Percentiles rank a stretch among this genome's conserved stretches.
These are phyloP conservation scores for Tylopilus sp. DNA, from an alignment of 1,284 basidiomycete genomes.

Conservation along the genomic window DNA sequence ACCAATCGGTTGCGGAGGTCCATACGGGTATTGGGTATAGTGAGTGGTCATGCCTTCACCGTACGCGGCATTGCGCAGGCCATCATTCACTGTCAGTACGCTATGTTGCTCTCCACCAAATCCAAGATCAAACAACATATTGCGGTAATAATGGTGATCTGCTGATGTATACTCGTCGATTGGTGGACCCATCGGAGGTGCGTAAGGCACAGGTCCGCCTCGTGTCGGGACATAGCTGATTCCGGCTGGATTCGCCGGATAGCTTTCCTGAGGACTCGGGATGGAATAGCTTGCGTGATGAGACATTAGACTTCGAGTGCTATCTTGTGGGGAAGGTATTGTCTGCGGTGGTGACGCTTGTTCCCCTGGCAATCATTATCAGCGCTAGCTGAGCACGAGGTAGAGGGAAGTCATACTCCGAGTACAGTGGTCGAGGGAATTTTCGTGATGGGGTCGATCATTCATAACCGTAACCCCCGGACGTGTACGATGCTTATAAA, in stretches of 20 bases:
- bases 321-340: slow-evolving; percentile 25
- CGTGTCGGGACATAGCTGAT: slow-evolving; percentile 18
- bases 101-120: slow-evolving; percentile 44
- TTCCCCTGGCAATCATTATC: slow-evolving; percentile 19
- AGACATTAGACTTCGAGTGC: slow-evolving; percentile 10
- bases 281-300: slow-evolving; percentile 21
- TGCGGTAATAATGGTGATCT: slow-evolving; percentile 62
- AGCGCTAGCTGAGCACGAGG: neutral
- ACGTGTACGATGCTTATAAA: slow-evolving; percentile 54
- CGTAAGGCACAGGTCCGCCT: slow-evolving; percentile 16
- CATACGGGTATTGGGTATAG: slow-evolving; percentile 33
- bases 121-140: slow-evolving; percentile 66
- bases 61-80: slow-evolving; percentile 26
- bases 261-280: slow-evolving; percentile 20
- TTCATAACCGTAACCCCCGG: slow-evolving; percentile 34
- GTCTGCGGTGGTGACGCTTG: slow-evolving; percentile 22
- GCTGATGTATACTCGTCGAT: slow-evolving; percentile 37
- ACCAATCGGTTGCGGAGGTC: slow-evolving; percentile 23
- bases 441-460: slow-evolving; percentile 33
- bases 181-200: slow-evolving; percentile 15
- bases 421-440: slow-evolving; percentile 46
- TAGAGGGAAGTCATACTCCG: slow-evolving; percentile 36
- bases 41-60: slow-evolving; percentile 26
- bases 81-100: slow-evolving; percentile 20
- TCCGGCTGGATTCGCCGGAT: slow-evolving; percentile 14